Base-by-base conservation (phyloP, 2,329 filamentous ascomycete genomes). In the Xylariaceae sp. region DNA sequence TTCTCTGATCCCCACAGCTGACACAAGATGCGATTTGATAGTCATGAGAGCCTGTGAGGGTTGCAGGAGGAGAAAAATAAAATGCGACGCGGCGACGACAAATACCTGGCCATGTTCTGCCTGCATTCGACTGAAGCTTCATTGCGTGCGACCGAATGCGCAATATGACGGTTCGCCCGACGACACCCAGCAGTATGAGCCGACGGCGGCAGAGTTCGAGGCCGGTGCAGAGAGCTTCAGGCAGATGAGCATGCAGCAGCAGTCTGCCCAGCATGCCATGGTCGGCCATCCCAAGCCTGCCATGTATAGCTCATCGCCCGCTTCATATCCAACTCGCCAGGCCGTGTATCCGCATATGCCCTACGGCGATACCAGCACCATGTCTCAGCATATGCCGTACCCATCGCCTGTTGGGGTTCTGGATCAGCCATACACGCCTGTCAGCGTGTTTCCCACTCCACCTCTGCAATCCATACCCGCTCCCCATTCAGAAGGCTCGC, bases 31-130 rank as follows among this genome's bases (percentile, higher is more conserved):
- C 43, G 33, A 47, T 49, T 38, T 45, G 44, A 46, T 59, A 95
- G 93, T 97, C 47, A 97, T 96, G 91, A 87, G 94, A 76, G 94
- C 93, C 51, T 97, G 93, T 71, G 93, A 97, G 74, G 93, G 93
- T 55, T 97, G 93, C 68, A 83, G 93, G 56, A 87, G 91, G 72
- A 84, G 93, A 66, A 99, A 99, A 73, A 99, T 99, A 69, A 96
- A 96, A 71, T 99, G 93, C 74, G 94, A 97, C 75, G 91, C 93
- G 47, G 93, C 93, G 17, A 96, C 93, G 13, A 97, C 92, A 39
- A 97, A 97, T 70, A 91, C 90, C 36, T 97, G 94, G 93, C 94
- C 94, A 28, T 97, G 93, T 71, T 94, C 92, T 39, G 90, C 94
- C 34, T 99, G 93, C 69, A 88, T 91, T 56, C 84, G 93, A 45